phyloP scores from a whole-genome alignment of 164 flowering plant species.

The Aristolochia contorta region DNA sequence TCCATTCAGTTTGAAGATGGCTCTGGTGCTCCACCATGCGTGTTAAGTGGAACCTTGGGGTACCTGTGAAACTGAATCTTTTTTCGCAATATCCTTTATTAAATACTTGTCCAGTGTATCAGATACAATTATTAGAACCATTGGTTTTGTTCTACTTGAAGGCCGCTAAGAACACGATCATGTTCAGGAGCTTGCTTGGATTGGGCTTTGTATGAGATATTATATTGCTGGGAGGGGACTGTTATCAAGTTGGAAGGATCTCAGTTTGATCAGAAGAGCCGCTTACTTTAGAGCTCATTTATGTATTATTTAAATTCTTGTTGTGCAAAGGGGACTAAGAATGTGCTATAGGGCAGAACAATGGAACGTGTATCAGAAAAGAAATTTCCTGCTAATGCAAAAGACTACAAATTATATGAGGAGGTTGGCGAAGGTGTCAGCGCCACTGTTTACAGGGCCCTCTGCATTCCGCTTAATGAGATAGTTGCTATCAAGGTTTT shows the following conservation, averaged over 20 bases:
- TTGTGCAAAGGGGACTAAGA: slow-evolving; percentile 17
- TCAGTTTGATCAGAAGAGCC: slow-evolving; percentile 10
- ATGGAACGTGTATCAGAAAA: slow-evolving; percentile 44
- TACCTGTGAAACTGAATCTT: no score
- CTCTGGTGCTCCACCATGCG: no score
- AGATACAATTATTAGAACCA: no score
- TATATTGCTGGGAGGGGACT: no score
- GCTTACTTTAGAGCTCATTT: slow-evolving; percentile 2
- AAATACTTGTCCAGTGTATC: no score
- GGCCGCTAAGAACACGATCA: no score
- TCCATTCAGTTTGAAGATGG: no score
- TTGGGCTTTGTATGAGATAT: no score
- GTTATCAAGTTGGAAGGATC: slow-evolving; percentile 1
- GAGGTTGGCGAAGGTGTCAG: slow-evolving; percentile 94
- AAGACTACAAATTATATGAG: slow-evolving; percentile 71
- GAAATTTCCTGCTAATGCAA: slow-evolving; percentile 54
- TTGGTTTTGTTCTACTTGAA: no score
- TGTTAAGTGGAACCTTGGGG: no score
- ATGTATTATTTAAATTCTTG: slow-evolving; percentile 7
- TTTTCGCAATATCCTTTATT: no score
- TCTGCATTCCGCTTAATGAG: slow-evolving; percentile 76
- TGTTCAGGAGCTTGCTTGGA: no score
- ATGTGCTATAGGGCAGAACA: slow-evolving; percentile 26
- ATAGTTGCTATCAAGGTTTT: slow-evolving; percentile 88
- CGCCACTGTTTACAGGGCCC: slow-evolving; percentile 85